Conservation (phyloP, 306 rosid genomes). For the Fagus crenata region DNA sequence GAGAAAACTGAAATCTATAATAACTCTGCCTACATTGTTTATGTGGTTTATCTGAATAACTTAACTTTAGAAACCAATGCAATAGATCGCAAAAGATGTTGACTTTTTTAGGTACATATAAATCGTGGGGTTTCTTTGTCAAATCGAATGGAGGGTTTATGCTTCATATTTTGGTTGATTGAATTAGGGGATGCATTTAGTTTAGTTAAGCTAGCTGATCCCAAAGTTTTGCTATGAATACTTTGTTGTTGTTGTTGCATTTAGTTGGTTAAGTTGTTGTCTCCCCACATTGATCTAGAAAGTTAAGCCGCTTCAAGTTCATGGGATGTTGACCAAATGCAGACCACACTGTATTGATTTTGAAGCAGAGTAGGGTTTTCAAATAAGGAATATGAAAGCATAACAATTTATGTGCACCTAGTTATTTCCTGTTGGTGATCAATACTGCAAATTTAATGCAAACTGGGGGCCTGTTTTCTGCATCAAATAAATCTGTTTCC, state of each 20-base stretch:
- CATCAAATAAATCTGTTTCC: neutral
- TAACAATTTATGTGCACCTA: neutral
- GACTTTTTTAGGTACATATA: constrained; percentile 11
- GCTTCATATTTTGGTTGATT: constrained; percentile 28
- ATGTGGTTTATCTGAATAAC: constrained; percentile 17
- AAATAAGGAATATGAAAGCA: no score
- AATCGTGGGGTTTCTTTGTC: neutral
- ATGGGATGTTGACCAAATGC: neutral
- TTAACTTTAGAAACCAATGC: neutral
- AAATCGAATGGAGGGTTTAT: neutral
- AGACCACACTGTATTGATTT: neutral
- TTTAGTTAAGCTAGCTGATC: constrained; percentile 1
- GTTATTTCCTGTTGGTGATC: neutral
- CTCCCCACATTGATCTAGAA: constrained; percentile 9
- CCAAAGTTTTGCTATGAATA: no score
- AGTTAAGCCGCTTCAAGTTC: constrained; percentile 11
- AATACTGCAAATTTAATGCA: neutral
- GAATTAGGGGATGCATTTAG: constrained; percentile 17
- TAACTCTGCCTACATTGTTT: neutral
- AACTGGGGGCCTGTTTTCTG: neutral
- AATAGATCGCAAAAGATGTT: constrained; percentile 5
- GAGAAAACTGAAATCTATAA: constrained; percentile 7
- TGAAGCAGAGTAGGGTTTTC: neutral
- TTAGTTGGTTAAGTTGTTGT: neutral
- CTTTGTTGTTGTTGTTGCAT: no score